These are phyloP conservation scores for Phanerochaete carnosa DNA, from an alignment of 768 basidiomycete species.

Conservation along the genomic window DNA sequence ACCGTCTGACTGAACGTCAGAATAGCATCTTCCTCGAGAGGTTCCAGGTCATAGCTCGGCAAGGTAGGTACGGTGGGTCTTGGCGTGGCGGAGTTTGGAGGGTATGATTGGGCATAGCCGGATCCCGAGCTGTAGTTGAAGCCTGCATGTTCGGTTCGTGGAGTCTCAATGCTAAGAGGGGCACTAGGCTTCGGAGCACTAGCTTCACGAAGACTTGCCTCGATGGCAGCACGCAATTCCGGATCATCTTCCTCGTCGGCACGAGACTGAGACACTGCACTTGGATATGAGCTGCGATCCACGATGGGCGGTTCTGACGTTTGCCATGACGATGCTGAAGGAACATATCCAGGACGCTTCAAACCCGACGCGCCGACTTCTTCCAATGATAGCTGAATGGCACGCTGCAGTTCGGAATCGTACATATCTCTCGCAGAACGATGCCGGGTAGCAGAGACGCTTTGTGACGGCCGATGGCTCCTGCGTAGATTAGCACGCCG, in stretches of 20 bases:
- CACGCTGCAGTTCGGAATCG: constrained; percentile 89
- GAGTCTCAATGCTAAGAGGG: constrained; percentile 57
- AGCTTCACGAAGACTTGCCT: constrained; percentile 88
- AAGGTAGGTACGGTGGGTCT: constrained; percentile 49
- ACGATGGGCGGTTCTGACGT: constrained; percentile 67
- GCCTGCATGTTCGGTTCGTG: constrained; percentile 43
- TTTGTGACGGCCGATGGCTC: constrained; percentile 51
- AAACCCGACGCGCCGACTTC: constrained; percentile 58
- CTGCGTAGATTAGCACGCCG: constrained; percentile 22
- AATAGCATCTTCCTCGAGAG: constrained; percentile 81
- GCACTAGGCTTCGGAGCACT: constrained; percentile 77
- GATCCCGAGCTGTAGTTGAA: constrained; percentile 22
- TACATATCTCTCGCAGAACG: constrained; percentile 57
- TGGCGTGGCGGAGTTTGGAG: constrained; percentile 34
- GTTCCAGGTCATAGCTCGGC: constrained; percentile 78
- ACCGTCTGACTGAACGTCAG: constrained; percentile 90
- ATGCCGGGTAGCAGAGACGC: constrained; percentile 51
- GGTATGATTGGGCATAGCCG: constrained; percentile 45
- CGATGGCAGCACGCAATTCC: constrained; percentile 90
- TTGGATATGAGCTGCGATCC: constrained; percentile 39
- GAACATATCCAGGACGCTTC: constrained; percentile 64
- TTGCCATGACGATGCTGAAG: constrained; percentile 61
- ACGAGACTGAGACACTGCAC: constrained; percentile 28
- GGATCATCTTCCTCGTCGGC: constrained; percentile 84
- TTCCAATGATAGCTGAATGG: constrained; percentile 86